A percentile compares a stretch with the other conserved stretches of the same genome.
These are phyloP conservation scores for Somion occarium DNA, from an alignment of 1,284 basidiomycete genomes.

Conservation along the genomic window DNA sequence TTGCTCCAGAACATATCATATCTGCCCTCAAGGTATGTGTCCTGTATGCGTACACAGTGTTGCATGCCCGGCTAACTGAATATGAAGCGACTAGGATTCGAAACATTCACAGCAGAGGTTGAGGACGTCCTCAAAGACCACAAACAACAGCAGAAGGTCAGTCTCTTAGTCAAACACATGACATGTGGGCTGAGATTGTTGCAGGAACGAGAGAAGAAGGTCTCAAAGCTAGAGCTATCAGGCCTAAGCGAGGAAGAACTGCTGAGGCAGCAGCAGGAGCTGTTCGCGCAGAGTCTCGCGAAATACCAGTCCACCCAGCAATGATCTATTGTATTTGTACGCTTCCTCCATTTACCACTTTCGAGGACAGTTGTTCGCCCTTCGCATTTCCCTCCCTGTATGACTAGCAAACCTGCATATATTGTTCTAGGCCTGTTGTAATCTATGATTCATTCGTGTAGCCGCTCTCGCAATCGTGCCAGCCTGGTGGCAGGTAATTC, in stretches of 20 bases:
- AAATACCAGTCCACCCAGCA: slow-evolving; percentile 55
- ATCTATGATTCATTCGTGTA: slow-evolving; percentile 11
- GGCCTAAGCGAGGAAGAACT: slow-evolving; percentile 92
- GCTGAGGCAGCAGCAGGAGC: slow-evolving; percentile 79
- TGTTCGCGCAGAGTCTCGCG: slow-evolving; percentile 87
- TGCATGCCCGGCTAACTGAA: slow-evolving; percentile 8
- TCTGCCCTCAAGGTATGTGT: slow-evolving; percentile 77
- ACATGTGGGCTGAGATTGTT: slow-evolving; percentile 10
- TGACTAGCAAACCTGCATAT: slow-evolving; percentile 5
- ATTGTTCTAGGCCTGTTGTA: slow-evolving; percentile 11
- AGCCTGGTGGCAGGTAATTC: slow-evolving; percentile 56
- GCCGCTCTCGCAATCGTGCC: slow-evolving; percentile 14
- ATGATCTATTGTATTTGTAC: slow-evolving; percentile 10
- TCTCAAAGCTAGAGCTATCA: slow-evolving; percentile 84
- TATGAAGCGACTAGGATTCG: slow-evolving; percentile 80
- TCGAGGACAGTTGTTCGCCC: background rate
- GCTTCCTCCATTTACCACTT: background rate
- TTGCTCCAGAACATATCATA: slow-evolving; percentile 96
- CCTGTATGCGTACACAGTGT: background rate
- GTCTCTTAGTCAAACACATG: slow-evolving; percentile 15
- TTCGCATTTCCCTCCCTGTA: slow-evolving; percentile 10
- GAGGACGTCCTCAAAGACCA: slow-evolving; percentile 92
- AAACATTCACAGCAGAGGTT: slow-evolving; percentile 82
- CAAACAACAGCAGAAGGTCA: slow-evolving; percentile 90
- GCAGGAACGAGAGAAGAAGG: slow-evolving; percentile 83